phyloP scores from a whole-genome alignment of 2,329 filamentous ascomycete genomes.

The Tolypocladium paradoxum region DNA sequence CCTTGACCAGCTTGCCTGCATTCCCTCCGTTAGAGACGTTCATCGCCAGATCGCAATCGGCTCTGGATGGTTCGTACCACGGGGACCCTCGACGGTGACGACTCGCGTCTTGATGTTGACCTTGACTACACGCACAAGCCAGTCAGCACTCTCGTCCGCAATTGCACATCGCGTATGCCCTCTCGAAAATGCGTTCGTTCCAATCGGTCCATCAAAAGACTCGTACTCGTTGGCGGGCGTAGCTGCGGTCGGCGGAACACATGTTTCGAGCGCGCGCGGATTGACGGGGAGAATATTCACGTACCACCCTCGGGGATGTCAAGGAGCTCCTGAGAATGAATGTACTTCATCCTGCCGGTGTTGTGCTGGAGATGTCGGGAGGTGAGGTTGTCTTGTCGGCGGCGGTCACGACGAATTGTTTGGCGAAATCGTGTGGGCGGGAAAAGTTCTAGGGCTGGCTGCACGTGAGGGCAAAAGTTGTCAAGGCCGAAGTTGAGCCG shows the following conservation, averaged over 20 bases:
- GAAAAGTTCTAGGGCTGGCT: slow-evolving; percentile 33
- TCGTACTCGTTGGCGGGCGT: background rate
- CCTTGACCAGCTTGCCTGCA: slow-evolving; percentile 87
- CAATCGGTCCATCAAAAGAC: background rate
- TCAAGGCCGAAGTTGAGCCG: slow-evolving; percentile 16
- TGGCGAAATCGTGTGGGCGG: slow-evolving; percentile 31
- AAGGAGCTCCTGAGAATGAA: slow-evolving; percentile 95
- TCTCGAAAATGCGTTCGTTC: background rate
- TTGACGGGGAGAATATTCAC: slow-evolving; percentile 29
- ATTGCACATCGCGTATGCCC: background rate
- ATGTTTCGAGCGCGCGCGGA: background rate
- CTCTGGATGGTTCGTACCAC: slow-evolving; percentile 48
- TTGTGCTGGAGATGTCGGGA: slow-evolving; percentile 33
- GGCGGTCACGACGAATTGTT: slow-evolving; percentile 27
- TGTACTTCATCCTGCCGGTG: slow-evolving; percentile 95
- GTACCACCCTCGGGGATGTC: slow-evolving; percentile 93
- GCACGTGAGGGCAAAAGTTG: slow-evolving; percentile 24
- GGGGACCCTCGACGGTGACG: slow-evolving; percentile 94
- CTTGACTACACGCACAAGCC: slow-evolving; percentile 59
- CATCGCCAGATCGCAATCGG: background rate
- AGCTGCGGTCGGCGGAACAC: slow-evolving; percentile 6
- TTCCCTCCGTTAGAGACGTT: slow-evolving; percentile 7
- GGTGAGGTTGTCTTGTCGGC: slow-evolving; percentile 29
- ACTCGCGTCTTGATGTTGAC: slow-evolving; percentile 93
- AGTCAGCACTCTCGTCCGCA: slow-evolving; percentile 17